These are phyloP conservation scores for Lodderomyces oxycetoniae DNA, from an alignment of 1,139 yeast genomes.

Conservation along the genomic window DNA sequence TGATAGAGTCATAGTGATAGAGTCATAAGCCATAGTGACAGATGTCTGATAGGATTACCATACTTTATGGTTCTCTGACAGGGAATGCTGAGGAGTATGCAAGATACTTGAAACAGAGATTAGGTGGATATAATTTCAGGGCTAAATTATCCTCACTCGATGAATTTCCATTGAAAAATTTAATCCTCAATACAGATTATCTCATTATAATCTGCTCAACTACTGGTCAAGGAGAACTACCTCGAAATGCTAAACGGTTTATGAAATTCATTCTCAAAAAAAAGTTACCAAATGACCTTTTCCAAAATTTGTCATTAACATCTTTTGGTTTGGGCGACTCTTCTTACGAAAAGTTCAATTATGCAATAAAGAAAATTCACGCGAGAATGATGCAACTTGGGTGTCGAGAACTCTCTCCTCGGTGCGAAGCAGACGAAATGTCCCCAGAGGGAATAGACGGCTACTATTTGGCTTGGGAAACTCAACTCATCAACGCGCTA, in stretches of 20 bases:
- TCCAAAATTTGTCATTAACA: slow-evolving; percentile 60
- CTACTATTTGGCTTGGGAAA: slow-evolving; percentile 72
- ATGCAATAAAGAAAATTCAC: slow-evolving; percentile 80
- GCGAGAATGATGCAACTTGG: slow-evolving; percentile 77
- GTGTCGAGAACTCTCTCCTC: slow-evolving; percentile 60
- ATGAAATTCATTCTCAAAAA: slow-evolving; percentile 70
- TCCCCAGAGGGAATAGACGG: slow-evolving; percentile 76
- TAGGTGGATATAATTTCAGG: slow-evolving; percentile 52
- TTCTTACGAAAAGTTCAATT: slow-evolving; percentile 80
- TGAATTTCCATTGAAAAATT: slow-evolving; percentile 51
- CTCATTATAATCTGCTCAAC: slow-evolving; percentile 78
- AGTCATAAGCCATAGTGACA: too few relatives aligned
- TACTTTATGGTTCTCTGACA: slow-evolving; percentile 88
- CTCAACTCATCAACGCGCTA: slow-evolving; percentile 43
- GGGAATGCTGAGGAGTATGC: slow-evolving; percentile 92
- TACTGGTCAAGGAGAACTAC: slow-evolving; percentile 94
- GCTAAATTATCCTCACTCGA: slow-evolving; percentile 57
- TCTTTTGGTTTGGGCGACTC: slow-evolving; percentile 95
- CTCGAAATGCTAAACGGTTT: slow-evolving; percentile 65
- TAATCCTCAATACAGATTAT: slow-evolving; percentile 44
- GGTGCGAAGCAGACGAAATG: slow-evolving; percentile 90
- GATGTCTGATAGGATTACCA: slow-evolving; percentile 35
- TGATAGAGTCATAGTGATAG: too few relatives aligned
- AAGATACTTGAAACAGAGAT: slow-evolving; percentile 50
- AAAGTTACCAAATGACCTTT: slow-evolving; percentile 59